These are phyloP conservation scores for Colletotrichum tropicicola DNA, from an alignment of 2,329 filamentous ascomycete genomes.

Conservation along the genomic window DNA sequence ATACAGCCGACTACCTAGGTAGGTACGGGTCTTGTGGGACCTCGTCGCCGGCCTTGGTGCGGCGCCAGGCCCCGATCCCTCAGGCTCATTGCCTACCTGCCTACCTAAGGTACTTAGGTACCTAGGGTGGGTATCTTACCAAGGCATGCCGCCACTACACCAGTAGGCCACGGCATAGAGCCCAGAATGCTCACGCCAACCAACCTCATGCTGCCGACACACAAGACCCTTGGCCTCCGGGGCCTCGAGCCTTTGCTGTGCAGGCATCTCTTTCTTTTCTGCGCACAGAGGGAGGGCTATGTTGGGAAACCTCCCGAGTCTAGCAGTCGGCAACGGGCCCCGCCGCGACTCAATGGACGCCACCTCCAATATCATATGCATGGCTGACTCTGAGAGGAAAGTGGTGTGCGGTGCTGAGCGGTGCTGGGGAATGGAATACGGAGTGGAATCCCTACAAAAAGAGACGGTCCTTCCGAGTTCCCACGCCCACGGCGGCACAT, in stretches of 20 bases:
- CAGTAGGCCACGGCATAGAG: not conserved
- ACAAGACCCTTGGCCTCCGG: not conserved
- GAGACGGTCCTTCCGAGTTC: not conserved
- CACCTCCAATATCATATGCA: conserved; percentile 29
- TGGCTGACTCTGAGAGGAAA: conserved; percentile 19
- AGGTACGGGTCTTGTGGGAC: not conserved
- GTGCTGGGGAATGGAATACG: not conserved
- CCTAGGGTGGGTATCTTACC: no score
- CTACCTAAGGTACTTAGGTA: no score
- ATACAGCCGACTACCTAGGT: no score
- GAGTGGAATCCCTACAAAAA: not conserved
- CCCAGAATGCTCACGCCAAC: not conserved
- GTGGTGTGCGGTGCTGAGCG: conserved; percentile 5
- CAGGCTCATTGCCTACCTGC: no score
- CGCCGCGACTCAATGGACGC: conserved; percentile 16
- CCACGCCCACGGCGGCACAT: not conserved
- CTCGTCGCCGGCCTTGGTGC: not conserved
- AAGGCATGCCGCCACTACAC: no score
- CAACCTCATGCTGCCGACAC: not conserved
- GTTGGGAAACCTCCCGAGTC: not conserved
- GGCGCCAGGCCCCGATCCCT: conserved; percentile 24
- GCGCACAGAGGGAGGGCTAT: conserved; percentile 1
- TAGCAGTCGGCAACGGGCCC: not conserved
- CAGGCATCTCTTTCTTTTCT: not conserved
- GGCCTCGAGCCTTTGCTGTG: not conserved